A percentile compares a stretch with the other conserved stretches of the same genome.
Conservation (phyloP, 352 stramenopile genomes). For the Phytophthora melonis region DNA sequence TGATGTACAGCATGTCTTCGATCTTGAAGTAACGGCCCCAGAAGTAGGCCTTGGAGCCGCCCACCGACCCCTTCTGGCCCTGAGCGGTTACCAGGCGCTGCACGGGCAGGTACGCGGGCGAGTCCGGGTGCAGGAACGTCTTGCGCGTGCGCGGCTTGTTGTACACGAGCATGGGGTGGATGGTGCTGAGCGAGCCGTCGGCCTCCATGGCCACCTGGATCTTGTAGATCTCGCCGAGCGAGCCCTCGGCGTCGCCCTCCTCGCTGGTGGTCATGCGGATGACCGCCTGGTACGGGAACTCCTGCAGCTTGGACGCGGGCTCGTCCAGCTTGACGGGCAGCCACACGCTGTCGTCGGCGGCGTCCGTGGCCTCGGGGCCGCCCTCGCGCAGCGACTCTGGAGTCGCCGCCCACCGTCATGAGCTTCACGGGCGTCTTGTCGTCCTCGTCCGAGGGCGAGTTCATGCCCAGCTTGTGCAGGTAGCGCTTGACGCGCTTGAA, state of each 20-base stretch:
- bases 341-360: conserved; percentile 66
- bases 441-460: conserved; percentile 45
- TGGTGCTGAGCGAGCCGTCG: conserved; percentile 68
- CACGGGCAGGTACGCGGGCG: conserved; percentile 76
- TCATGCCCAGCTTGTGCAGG: conserved; percentile 84
- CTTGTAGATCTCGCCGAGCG: conserved; percentile 91
- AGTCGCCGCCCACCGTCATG: conserved; percentile 85
- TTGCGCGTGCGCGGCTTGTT: conserved; percentile 89
- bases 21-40: conserved; percentile 88
- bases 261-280: conserved; percentile 87
- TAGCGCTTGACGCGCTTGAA: conserved; percentile 89
- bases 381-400: conserved; percentile 65
- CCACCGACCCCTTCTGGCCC: conserved; percentile 69
- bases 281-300: conserved; percentile 87
- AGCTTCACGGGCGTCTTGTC: conserved; percentile 67
- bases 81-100: conserved; percentile 64
- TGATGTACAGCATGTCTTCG: conserved; percentile 89
- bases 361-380: conserved; percentile 8
- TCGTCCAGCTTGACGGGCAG: conserved; percentile 88
- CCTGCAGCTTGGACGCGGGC: conserved; percentile 73
- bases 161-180: conserved; percentile 90
- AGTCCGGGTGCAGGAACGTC: conserved; percentile 89
- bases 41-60: conserved; percentile 88
- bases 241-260: conserved; percentile 72
- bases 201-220: conserved; percentile 85